A percentile compares a stretch with the other conserved stretches of the same genome.
These are phyloP conservation scores for Stereocaulon alpinum DNA, from an alignment of 495 filamentous ascomycete species.

Conservation along the genomic window DNA sequence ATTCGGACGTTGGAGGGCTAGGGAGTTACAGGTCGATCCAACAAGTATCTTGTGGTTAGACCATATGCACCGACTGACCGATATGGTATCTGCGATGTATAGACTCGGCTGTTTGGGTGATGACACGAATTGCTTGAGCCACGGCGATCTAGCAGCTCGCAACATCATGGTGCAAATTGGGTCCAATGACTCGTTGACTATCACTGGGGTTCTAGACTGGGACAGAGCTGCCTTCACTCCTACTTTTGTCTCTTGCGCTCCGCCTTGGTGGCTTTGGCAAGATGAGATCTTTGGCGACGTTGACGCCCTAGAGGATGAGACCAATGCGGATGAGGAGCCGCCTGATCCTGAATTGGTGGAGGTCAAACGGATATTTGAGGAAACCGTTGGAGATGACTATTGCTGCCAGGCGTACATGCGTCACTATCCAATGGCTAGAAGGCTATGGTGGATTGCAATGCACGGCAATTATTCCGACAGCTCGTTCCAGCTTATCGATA, in stretches of 20 bases:
- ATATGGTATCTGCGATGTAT: neutral
- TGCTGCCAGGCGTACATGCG: constrained; percentile 19
- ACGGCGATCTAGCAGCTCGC: constrained; percentile 30
- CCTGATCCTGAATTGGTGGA: constrained; percentile 13
- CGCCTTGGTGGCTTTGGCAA: constrained; percentile 30
- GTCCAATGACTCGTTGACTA: constrained; percentile 19
- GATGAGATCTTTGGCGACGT: constrained; percentile 19
- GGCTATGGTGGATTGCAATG: constrained; percentile 11
- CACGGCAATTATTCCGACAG: neutral
- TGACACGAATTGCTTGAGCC: constrained; percentile 9
- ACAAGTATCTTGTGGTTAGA: neutral
- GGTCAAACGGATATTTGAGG: constrained; percentile 26
- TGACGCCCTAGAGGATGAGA: constrained; percentile 25
- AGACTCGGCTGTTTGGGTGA: constrained; percentile 25
- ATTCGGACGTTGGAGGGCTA: constrained; percentile 8
- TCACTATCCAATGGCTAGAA: constrained; percentile 22
- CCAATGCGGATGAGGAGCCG: constrained; percentile 18
- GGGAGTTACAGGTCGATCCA: neutral
- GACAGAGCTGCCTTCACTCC: constrained; percentile 24
- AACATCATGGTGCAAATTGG: constrained; percentile 42
- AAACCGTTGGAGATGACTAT: constrained; percentile 20
- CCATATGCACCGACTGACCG: neutral
- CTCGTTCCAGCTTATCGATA: neutral
- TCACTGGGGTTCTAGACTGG: constrained; percentile 50
- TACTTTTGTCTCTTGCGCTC: constrained; percentile 24